Evolutionary conservation across 306 rosid species (phyloP), one percentile per base, ranked within the genome.

Genomic region (Coriaria nepalensis): DNA sequence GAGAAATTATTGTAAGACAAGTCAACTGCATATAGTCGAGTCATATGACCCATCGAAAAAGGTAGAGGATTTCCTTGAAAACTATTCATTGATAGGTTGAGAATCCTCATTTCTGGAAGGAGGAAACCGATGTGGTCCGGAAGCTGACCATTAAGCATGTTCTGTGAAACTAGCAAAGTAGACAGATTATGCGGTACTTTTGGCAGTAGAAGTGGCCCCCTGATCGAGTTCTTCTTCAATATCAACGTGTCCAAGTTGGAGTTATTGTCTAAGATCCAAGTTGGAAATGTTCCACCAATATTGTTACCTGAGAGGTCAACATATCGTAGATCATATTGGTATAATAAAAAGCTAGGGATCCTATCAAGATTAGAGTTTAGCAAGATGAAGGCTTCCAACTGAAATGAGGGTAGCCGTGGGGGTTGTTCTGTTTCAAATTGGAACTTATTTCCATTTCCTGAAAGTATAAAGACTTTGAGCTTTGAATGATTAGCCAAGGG

Each of bases 371-470:
- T 57, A 11, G 52, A 58, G 7, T 29, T 29, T 3, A 6, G 13
- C 9, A 59, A 13, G 33, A 38, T n/a, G 20, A 66, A 61, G 9
- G 29, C 4, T 29, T 35, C 5, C 39, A 66, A 35, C 5, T 66
- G 62, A 37, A 66, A 57, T 8, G 44, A 40, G 13, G 53, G 45
- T 4, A 10, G 3, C 50, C 60, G 51, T 2, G n/a, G 8, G 2
- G 59, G 4, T n/a, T 13, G 6, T 38, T 58, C 47, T 5, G 55
- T 65, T 38, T 64, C 69, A 13, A 65, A 57, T 46, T 45, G 39
- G 6, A 64, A 13, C 6, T 43, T 56, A 8, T 48, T 57, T 8
- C 41, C 34, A 12, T 20, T 33, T 15, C 13, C 6, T 49, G 50
- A 8, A 10, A 57, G 63, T 7, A 40, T 6, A 7, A 65, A 45